Conservation (phyloP, 148 eudicot genomes). For the Camellia lanceoleosa region DNA sequence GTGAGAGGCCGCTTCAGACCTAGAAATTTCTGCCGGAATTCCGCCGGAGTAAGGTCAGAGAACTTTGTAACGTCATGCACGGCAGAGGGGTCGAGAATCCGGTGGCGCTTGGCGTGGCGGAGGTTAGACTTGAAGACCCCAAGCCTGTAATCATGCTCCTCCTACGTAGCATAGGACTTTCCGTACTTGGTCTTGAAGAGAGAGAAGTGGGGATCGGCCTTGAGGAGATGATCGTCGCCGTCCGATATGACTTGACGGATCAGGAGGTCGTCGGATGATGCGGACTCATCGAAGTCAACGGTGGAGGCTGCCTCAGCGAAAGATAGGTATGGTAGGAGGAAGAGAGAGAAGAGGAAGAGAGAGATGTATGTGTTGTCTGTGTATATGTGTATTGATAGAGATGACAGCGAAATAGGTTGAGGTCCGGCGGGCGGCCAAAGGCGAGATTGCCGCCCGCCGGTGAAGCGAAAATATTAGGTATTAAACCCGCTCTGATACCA, state of each 20-base stretch:
- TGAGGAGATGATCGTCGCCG: conserved; percentile 26
- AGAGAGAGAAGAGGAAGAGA: conserved; percentile 31
- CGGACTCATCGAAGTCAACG: conserved; percentile 15
- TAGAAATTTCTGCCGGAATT: conserved; percentile 46
- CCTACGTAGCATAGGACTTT: conserved; percentile 46
- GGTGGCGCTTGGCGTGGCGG: conserved; percentile 69
- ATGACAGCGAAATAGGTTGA: too few relatives aligned
- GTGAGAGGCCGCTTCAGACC: conserved; percentile 46
- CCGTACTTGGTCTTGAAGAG: conserved; percentile 29
- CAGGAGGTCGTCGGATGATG: conserved; percentile 37
- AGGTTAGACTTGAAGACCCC: conserved; percentile 64
- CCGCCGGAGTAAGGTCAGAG: conserved; percentile 74
- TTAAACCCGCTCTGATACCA: too few relatives aligned
- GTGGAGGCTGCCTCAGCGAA: conserved; percentile 13
- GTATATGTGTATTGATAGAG: too few relatives aligned
- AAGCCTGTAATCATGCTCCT: conserved; percentile 67
- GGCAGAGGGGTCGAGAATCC: conserved; percentile 73
- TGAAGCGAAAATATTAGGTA: too few relatives aligned
- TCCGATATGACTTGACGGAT: conserved; percentile 61
- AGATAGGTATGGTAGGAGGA: conserved; percentile 19
- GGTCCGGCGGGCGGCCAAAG: too few relatives aligned
- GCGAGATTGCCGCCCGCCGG: too few relatives aligned
- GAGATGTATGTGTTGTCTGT: too few relatives aligned
- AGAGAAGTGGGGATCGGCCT: conserved; percentile 53
- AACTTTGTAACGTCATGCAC: conserved; percentile 80